These are phyloP conservation scores for Candida pseudoviswanathii DNA, from an alignment of 1,139 yeast genomes.

Conservation along the genomic window DNA sequence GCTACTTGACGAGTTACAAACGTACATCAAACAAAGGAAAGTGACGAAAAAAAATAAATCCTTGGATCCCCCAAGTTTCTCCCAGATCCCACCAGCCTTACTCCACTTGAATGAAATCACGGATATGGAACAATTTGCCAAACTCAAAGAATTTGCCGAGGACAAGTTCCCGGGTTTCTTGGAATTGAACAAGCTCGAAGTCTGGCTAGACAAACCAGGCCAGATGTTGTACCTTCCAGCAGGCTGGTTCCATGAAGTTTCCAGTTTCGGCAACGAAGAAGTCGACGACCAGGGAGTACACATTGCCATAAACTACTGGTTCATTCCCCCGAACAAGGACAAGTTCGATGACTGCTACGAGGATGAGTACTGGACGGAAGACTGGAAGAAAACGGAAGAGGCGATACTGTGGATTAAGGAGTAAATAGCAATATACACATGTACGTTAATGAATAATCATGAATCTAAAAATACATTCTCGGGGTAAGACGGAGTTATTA, in stretches of 20 bases:
- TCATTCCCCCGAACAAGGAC: constrained; percentile 57
- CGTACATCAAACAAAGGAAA: constrained; percentile 18
- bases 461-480: no score
- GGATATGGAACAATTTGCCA: constrained; percentile 22
- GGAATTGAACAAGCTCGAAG: constrained; percentile 40
- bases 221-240: constrained; percentile 71
- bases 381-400: constrained; percentile 33
- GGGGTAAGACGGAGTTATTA: no score
- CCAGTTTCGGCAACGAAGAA: constrained; percentile 55
- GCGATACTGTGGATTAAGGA: constrained; percentile 11
- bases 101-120: constrained; percentile 58
- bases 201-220: constrained; percentile 54
- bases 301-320: constrained; percentile 74
- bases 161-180: constrained; percentile 51
- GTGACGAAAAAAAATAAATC: constrained; percentile 12
- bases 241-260: constrained; percentile 84
- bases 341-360: constrained; percentile 36
- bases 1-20: constrained; percentile 18
- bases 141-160: constrained; percentile 31
- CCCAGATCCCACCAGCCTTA: constrained; percentile 60
- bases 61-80: constrained; percentile 69
- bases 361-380: constrained; percentile 54
- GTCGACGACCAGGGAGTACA: constrained; percentile 38
- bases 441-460: neutral
- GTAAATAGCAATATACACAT: neutral